Evolutionary conservation across 257 asterid species (phyloP), one percentile per base, ranked within the genome.

Genomic region (Fraxinus pennsylvanica): DNA sequence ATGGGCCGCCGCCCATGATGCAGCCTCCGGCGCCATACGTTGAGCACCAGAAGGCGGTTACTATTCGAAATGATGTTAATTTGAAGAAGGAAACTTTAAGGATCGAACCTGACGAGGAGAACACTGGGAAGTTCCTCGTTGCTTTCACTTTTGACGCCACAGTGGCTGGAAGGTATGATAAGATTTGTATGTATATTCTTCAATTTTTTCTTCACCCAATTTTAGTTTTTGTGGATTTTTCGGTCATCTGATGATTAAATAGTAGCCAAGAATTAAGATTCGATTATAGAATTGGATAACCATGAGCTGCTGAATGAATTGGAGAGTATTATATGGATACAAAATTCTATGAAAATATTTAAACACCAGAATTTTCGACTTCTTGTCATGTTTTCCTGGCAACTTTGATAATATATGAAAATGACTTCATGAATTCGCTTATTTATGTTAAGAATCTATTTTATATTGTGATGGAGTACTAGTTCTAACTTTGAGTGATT

Each of bases 31-130:
- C 93, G 19, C 90, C 93, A 4, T 92, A 87, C 72, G 97, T 96
- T 77, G 99, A 96, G 89, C 98, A 96, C 69, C 98, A 96, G 88
- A 96, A 96, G 86, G 99, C 99, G 76, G 97, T 96, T 29, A 96
- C 98, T 68, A 96, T 96, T 73, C 79, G 97, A 72, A 96, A 96
- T 59, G 98, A 92, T 78, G 97, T 96, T 71, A 96, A 96, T 84
- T 73, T 96, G 82, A 96, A 93, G 89, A 96, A 96, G 88, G 99
- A 96, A 83, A 92, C 97, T 83, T 52, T 93, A 77, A 82, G 91
- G 63, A 90, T 96, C 77, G 98, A 88, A 77, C 92, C 98, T 7
- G 99, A 92, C 76, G 97, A 91, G 85, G 95, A 72, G 6, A 87
- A 93, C 79, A 93, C 93, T 7, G 97, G 98, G 12, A 91, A 89